phyloP scores from a whole-genome alignment of 1,284 basidiomycete genomes.

The Ceraceosorus bombacis region DNA sequence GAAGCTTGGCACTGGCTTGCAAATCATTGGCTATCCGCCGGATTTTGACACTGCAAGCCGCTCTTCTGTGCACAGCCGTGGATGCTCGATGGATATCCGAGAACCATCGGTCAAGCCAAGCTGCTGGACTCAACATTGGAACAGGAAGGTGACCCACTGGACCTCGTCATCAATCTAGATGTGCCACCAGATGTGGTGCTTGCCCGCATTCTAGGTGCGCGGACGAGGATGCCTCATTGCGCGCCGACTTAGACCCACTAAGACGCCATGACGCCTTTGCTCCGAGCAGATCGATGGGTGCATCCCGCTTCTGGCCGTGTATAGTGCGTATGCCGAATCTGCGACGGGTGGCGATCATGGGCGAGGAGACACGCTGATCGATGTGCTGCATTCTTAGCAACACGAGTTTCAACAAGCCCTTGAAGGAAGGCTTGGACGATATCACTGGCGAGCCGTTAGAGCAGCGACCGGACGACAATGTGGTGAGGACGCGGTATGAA shows the following conservation, averaged over 20 bases:
- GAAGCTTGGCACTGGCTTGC: neutral
- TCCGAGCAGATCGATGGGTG: constrained; percentile 62
- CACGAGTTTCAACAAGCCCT: constrained; percentile 64
- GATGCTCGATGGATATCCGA: constrained; percentile 94
- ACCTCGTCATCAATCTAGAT: constrained; percentile 80
- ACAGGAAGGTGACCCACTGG: constrained; percentile 52
- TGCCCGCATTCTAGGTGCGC: constrained; percentile 63
- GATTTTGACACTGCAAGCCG: too few species aligned
- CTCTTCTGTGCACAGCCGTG: constrained; percentile 40
- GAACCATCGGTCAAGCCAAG: constrained; percentile 80
- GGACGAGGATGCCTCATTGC: neutral
- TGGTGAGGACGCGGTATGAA: neutral
- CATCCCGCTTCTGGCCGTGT: constrained; percentile 86
- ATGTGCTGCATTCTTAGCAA: constrained; percentile 15
- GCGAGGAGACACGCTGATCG: neutral
- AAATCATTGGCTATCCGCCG: too few species aligned
- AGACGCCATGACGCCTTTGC: neutral
- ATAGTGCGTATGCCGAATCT: constrained; percentile 52
- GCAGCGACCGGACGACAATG: neutral
- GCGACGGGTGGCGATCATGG: neutral
- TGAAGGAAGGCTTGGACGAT: constrained; percentile 55
- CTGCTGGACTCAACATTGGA: constrained; percentile 60
- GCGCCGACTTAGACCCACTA: neutral
- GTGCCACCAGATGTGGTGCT: constrained; percentile 86
- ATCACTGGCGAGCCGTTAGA: neutral